Evolutionary conservation across 768 basidiomycete species (phyloP), one percentile per base, ranked within the genome.

Genomic region (Phlegmacium glaucopus): DNA sequence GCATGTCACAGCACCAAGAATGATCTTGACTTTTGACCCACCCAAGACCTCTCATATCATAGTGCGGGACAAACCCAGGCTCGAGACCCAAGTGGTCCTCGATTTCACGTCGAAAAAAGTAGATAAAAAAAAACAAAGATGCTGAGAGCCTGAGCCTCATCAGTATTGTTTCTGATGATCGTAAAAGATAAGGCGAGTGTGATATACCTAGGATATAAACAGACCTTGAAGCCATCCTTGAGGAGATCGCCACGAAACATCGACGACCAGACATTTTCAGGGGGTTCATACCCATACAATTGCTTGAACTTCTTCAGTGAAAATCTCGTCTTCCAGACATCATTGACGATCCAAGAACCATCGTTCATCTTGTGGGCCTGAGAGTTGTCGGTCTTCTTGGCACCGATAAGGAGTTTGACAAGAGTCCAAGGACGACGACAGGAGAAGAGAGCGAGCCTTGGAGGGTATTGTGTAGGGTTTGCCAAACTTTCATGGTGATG

Each of bases 61-160:
- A 98, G 80, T 99, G 96, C 22, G 91, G 91, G 56, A 95, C 93
- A 70, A 99, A 98, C 77, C 98, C 96, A 53, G 96, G 77, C 75
- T 99, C 96, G 61, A 99, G 90, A 75, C 96, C 94, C 62, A 98
- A 95, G 80, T 97, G 94, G 77, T 94, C 94, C 83, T 97, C 94
- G 53, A 97, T 96, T 75, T 97, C 94, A 56, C 90, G 85, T 73
- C 96, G 93, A 65, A 99, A 95, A 52, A 63, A 93, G 82, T 46
- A 94, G 79, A n/a, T n/a, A n/a, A n/a, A n/a, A n/a, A n/a, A n/a
- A n/a, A n/a, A 79, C 94, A 94, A 36, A 94, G 84, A 57, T 92
- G 90, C n/a, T n/a, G n/a, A n/a, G n/a, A n/a, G n/a, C n/a, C 72
- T 97, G 94, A 51, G 94, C 94, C 76, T 96, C 94, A 60, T 91